Percentiles rank a stretch among this genome's conserved stretches.
Conservation (phyloP, 2,329 filamentous ascomycete species). For the Niveomyces coronatus region DNA sequence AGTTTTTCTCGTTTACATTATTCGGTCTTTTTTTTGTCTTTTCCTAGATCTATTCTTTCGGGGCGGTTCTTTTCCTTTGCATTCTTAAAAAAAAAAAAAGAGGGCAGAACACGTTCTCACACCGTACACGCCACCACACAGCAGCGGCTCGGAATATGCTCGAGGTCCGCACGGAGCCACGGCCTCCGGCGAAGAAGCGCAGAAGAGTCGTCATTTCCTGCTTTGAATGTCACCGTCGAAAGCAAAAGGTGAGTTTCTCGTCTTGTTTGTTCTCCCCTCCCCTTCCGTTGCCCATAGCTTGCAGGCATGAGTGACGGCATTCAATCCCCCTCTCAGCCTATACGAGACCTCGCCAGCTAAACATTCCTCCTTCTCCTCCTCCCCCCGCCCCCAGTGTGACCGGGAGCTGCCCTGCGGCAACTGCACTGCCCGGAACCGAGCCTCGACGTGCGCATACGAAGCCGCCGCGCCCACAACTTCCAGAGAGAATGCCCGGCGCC, state of each 20-base stretch:
- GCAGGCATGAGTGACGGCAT: background rate
- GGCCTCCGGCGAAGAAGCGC: constrained; percentile 41
- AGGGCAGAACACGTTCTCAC: no score
- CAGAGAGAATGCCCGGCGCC: constrained; percentile 3
- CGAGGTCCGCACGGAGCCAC: constrained; percentile 6
- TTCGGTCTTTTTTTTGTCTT: background rate
- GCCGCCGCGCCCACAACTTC: constrained; percentile 34
- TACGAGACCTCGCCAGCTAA: no score
- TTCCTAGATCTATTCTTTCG: no score
- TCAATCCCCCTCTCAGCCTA: background rate
- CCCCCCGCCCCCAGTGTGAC: constrained; percentile 37
- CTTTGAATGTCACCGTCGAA: constrained; percentile 53
- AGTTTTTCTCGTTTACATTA: background rate
- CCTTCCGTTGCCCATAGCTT: background rate
- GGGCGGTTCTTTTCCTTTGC: no score
- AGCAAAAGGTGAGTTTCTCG: constrained; percentile 45
- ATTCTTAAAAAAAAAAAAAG: no score
- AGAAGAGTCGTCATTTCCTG: constrained; percentile 52
- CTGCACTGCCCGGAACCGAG: constrained; percentile 46
- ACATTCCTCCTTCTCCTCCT: no score
- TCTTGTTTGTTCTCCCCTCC: background rate
- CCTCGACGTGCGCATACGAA: constrained; percentile 47
- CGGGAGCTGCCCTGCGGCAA: constrained; percentile 49
- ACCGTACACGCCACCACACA: no score
- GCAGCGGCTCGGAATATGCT: no score